Evolutionary conservation across 1,284 basidiomycete genomes (phyloP).

Genomic region (Polyporus tsugae): DNA sequence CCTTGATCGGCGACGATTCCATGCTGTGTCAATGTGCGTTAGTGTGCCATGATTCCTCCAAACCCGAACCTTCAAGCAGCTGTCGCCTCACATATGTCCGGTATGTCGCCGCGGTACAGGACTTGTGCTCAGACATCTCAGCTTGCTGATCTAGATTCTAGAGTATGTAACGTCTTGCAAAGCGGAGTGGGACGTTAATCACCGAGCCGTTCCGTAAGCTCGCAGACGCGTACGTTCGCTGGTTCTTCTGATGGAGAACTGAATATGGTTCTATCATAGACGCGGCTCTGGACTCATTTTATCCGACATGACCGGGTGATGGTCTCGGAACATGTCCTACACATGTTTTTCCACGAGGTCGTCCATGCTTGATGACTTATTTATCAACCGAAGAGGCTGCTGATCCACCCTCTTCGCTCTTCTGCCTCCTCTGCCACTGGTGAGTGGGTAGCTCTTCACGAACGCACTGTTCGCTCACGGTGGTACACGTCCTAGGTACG

Average conservation of each 20-base stretch:
- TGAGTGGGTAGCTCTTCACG: background rate
- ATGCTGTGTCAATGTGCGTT: too few species aligned
- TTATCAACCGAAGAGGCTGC: background rate
- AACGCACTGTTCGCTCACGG: background rate
- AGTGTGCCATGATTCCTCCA: too few species aligned
- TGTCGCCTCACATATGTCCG: too few species aligned
- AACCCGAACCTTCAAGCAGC: too few species aligned
- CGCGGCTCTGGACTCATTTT: background rate
- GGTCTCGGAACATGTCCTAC: background rate
- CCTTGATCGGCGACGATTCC: too few species aligned
- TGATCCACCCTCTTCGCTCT: background rate
- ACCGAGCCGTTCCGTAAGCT: too few species aligned
- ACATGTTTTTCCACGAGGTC: slow-evolving; percentile 2
- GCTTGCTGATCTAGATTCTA: too few species aligned
- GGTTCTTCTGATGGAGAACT: background rate
- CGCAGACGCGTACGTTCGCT: background rate
- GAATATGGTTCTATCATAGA: background rate
- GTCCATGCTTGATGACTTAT: background rate
- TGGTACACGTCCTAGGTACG: background rate
- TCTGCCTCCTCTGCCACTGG: background rate
- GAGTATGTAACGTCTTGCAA: too few species aligned
- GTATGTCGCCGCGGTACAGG: too few species aligned
- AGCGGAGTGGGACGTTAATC: too few species aligned
- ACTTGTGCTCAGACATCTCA: too few species aligned
- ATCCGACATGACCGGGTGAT: background rate